phyloP scores from a whole-genome alignment of 352 stramenopile genomes.

The Aphanomyces stellatus region DNA sequence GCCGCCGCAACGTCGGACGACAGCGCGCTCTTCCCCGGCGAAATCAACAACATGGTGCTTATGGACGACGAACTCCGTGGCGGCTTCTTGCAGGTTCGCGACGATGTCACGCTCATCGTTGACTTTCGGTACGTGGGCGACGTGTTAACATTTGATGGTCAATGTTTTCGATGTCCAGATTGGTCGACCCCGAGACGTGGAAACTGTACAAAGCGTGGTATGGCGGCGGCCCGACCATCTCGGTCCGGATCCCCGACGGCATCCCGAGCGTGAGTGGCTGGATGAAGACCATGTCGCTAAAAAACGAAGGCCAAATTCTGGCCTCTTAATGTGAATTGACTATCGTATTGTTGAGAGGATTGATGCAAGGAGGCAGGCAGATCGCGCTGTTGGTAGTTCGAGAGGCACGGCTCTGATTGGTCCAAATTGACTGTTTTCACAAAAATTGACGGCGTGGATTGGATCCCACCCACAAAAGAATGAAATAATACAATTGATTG shows the following conservation, averaged over 20 bases:
- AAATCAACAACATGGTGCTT: conserved; percentile 11
- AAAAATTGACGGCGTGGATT: too few relatives aligned
- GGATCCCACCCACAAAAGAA: too few relatives aligned
- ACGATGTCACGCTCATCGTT: not conserved
- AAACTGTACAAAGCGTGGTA: conserved; percentile 9
- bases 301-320: not conserved
- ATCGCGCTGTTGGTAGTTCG: too few relatives aligned
- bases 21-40: not conserved
- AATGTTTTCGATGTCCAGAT: not conserved
- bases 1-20: too few relatives aligned
- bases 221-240: conserved; percentile 13
- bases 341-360: too few relatives aligned
- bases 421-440: too few relatives aligned
- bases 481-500: too few relatives aligned
- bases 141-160: not conserved
- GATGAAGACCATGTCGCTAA: conserved; percentile 16
- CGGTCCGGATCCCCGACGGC: conserved; percentile 4
- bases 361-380: too few relatives aligned
- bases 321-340: not conserved
- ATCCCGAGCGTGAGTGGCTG: conserved; percentile 17
- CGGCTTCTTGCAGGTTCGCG: not conserved
- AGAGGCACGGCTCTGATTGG: too few relatives aligned
- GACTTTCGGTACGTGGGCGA: conserved; percentile 17
- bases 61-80: not conserved
- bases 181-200: conserved; percentile 11